These are phyloP conservation scores for Trichocladium antarcticum DNA, from an alignment of 495 filamentous ascomycete species.

Conservation along the genomic window DNA sequence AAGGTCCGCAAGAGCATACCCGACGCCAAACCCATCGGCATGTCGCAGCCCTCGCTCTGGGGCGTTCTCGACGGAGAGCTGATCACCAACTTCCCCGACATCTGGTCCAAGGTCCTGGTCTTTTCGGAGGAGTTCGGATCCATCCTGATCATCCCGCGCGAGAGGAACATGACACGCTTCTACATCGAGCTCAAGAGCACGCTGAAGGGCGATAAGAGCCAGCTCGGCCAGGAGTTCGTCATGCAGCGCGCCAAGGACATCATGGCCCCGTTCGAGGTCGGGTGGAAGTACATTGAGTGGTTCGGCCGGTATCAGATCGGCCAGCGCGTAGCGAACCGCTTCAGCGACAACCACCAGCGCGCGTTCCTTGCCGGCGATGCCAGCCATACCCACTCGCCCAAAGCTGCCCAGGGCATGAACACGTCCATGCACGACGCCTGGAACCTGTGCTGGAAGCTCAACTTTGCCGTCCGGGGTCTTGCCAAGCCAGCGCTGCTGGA, in stretches of 20 bases:
- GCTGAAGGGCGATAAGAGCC: conserved; percentile 37
- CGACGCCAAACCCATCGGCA: conserved; percentile 45
- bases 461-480: conserved; percentile 47
- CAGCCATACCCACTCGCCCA: conserved; percentile 63
- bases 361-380: conserved; percentile 68
- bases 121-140: conserved; percentile 50
- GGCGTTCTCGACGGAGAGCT: conserved; percentile 58
- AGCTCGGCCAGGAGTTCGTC: conserved; percentile 50
- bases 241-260: conserved; percentile 52
- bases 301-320: conserved; percentile 53
- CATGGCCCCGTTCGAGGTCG: conserved; percentile 49
- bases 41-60: conserved; percentile 56
- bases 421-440: conserved; percentile 66
- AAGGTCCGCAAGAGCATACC: conserved; percentile 46
- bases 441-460: conserved; percentile 70
- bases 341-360: conserved; percentile 42
- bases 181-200: conserved; percentile 55
- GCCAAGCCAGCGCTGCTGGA: conserved; percentile 42
- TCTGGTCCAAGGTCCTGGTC: conserved; percentile 57
- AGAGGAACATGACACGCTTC: conserved; percentile 54
- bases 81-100: conserved; percentile 56
- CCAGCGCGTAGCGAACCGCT: conserved; percentile 51
- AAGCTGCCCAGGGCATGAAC: conserved; percentile 73
- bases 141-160: conserved; percentile 57
- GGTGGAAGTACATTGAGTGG: conserved; percentile 53